These are phyloP conservation scores for Linum lewisii DNA, from an alignment of 345 rosid species.

Conservation along the genomic window DNA sequence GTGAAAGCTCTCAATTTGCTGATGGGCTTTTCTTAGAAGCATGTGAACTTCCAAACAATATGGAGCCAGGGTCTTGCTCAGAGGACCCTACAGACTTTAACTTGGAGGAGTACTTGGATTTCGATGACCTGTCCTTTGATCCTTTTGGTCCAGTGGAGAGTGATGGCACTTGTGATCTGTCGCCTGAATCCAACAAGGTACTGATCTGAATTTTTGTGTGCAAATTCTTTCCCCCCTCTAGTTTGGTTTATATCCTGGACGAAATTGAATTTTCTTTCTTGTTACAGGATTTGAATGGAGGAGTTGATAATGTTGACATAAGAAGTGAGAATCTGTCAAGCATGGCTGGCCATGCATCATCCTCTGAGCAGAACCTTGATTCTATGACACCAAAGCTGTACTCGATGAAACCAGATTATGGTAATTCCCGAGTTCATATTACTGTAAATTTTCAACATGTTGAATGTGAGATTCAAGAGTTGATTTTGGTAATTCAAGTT, in stretches of 20 bases:
- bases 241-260: background rate
- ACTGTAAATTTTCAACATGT: background rate
- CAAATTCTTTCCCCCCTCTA: background rate
- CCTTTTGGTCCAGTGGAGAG: constrained; percentile 35
- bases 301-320: constrained; percentile 24
- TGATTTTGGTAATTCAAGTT: background rate
- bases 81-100: constrained; percentile 29
- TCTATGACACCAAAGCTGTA: constrained; percentile 29
- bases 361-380: constrained; percentile 44
- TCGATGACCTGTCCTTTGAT: constrained; percentile 47
- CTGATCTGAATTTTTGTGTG: background rate
- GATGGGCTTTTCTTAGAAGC: constrained; percentile 57
- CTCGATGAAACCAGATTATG: constrained; percentile 33
- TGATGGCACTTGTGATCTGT: constrained; percentile 24
- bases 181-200: constrained; percentile 28
- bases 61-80: constrained; percentile 26
- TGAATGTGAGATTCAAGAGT: too few relatives aligned
- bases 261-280: constrained; percentile 9
- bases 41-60: constrained; percentile 47
- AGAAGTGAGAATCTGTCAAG: constrained; percentile 27
- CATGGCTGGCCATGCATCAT: constrained; percentile 37
- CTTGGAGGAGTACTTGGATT: constrained; percentile 62
- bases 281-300: constrained; percentile 36
- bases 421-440: constrained; percentile 26
- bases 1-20: constrained; percentile 24